A percentile compares a stretch with the other conserved stretches of the same genome.
Conservation (phyloP, 805 yeast species). For the Nakazawaea laoshanensis region DNA sequence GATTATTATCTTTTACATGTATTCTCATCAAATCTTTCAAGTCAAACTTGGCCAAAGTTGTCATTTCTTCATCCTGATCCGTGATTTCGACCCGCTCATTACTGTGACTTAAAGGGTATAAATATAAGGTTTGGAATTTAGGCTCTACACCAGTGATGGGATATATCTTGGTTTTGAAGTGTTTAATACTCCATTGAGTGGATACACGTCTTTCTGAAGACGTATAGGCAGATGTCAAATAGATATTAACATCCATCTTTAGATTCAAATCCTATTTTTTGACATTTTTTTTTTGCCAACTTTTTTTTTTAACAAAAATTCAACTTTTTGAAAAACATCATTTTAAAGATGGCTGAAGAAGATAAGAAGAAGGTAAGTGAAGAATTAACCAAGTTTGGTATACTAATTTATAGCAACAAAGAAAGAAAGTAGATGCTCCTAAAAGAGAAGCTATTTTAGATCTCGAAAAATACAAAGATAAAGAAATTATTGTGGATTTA, state of each 20-base stretch:
- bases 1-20: constrained; percentile 50
- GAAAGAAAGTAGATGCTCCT: constrained; percentile 30
- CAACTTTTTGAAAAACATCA: no score
- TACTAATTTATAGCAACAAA: constrained; percentile 6
- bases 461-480: constrained; percentile 66
- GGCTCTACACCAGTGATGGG: constrained; percentile 71
- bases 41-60: constrained; percentile 18
- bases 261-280: no score
- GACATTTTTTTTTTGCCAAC: not conserved
- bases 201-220: constrained; percentile 64
- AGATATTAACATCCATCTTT: constrained; percentile 37
- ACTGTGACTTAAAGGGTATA: constrained; percentile 32
- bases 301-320: not conserved
- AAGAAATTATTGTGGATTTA: constrained; percentile 66
- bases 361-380: constrained; percentile 8
- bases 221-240: constrained; percentile 56
- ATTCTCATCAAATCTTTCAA: constrained; percentile 37
- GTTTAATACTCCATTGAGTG: constrained; percentile 47
- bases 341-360: no score
- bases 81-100: constrained; percentile 23
- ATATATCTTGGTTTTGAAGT: constrained; percentile 50
- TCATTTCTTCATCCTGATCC: constrained; percentile 11
- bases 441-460: constrained; percentile 87
- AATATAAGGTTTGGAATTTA: constrained; percentile 37
- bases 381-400: not conserved